Evolutionary conservation across 73 alveolate genomes (phyloP).

Genomic region (Durusdinium trenchii): DNA sequence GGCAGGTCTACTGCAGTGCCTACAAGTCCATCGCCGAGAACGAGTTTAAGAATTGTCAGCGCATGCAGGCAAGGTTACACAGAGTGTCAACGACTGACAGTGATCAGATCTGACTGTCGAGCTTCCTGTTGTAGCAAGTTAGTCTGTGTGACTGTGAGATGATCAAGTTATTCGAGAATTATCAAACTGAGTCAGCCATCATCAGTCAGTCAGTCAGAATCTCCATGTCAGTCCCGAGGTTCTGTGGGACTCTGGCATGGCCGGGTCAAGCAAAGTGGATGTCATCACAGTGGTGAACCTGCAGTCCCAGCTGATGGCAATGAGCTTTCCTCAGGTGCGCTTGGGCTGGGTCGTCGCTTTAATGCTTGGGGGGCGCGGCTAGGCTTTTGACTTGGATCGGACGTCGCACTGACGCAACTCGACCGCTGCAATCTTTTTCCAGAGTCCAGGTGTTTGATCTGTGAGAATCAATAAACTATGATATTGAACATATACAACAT

Average conservation of each 20-base stretch:
- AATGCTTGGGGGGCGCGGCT: no score
- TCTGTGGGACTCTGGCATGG: constrained; percentile 36
- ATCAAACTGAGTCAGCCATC: background rate
- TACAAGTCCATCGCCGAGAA: background rate
- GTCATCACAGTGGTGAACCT: background rate
- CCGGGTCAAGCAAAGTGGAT: background rate
- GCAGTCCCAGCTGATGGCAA: background rate
- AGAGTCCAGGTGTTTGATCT: no score
- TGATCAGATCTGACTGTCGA: background rate
- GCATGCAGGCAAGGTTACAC: background rate
- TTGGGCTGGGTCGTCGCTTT: no score
- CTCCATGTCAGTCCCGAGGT: background rate
- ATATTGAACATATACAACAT: no score
- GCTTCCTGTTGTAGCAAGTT: background rate
- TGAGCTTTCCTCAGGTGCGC: background rate
- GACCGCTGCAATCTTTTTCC: background rate
- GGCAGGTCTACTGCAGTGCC: background rate
- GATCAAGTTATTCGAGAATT: background rate
- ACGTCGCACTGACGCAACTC: background rate
- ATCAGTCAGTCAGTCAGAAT: background rate
- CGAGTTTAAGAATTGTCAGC: background rate
- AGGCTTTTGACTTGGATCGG: no score
- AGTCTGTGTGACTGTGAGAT: background rate
- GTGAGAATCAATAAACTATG: no score
- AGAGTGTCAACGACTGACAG: background rate